Conservation (phyloP, 495 filamentous ascomycete genomes). For the Astrothelium subdiscretum region DNA sequence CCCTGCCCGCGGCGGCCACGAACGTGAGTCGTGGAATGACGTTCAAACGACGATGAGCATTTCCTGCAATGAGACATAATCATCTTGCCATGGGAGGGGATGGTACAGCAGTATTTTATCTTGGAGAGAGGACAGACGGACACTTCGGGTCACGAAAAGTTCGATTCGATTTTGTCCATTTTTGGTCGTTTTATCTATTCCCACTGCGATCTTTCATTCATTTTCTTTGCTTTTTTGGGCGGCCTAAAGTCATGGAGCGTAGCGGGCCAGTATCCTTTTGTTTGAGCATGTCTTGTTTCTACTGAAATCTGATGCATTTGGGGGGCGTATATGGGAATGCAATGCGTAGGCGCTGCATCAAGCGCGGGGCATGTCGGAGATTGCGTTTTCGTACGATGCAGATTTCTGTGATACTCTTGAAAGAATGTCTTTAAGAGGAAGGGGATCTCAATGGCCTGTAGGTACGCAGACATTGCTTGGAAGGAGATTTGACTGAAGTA, state of each 20-base stretch:
- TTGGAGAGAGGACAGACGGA: too few relatives aligned
- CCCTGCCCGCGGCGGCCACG: constrained; percentile 23
- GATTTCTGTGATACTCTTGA: not conserved
- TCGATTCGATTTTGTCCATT: too few relatives aligned
- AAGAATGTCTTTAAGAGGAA: not conserved
- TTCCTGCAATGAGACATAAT: not conserved
- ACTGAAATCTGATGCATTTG: not conserved
- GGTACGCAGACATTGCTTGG: not conserved
- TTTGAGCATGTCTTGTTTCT: not conserved
- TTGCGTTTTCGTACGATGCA: not conserved
- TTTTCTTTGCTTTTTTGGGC: not conserved
- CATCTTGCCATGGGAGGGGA: too few relatives aligned
- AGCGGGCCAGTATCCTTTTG: not conserved
- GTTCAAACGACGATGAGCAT: constrained; percentile 15
- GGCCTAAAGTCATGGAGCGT: not conserved
- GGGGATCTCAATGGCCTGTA: not conserved
- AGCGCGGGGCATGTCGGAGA: not conserved
- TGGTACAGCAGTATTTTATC: too few relatives aligned
- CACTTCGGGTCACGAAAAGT: too few relatives aligned
- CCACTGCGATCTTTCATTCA: not conserved
- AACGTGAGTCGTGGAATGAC: constrained; percentile 20
- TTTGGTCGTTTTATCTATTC: not conserved
- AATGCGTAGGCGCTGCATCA: not conserved
- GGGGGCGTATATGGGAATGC: not conserved
- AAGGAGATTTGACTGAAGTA: not conserved